Conservation (phyloP, 208 protist species). For the Angomonas deanei region DNA sequence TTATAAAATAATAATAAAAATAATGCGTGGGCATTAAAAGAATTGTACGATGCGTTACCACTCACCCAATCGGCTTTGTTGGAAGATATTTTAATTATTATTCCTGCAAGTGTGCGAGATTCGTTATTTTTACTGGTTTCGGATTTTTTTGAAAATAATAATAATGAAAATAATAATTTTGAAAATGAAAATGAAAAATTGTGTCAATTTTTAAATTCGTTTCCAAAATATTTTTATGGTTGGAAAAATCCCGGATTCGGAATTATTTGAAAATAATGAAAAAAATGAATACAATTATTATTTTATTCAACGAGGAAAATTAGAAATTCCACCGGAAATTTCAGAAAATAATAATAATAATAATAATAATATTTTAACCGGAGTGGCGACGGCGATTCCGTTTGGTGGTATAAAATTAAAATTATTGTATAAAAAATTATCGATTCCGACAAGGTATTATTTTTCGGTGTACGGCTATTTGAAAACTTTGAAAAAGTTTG, state of each 20-base stretch:
- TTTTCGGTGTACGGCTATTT: neutral
- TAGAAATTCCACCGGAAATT: neutral
- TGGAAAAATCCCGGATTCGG: neutral
- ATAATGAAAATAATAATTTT: constrained; percentile 1
- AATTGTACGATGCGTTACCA: neutral
- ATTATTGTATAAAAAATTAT: neutral
- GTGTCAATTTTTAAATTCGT: neutral
- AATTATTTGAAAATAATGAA: neutral
- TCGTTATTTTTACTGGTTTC: neutral
- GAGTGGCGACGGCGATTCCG: neutral
- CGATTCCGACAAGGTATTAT: neutral
- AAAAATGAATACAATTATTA: neutral
- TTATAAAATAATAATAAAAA: neutral
- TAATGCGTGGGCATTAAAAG: neutral
- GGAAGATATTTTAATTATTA: constrained; percentile 1
- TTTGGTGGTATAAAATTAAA: neutral
- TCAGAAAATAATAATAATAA: neutral
- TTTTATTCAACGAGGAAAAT: neutral
- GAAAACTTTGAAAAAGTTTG: neutral
- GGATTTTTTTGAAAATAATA: neutral
- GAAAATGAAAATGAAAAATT: neutral
- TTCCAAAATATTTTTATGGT: neutral
- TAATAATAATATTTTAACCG: neutral
- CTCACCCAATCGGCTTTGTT: neutral
- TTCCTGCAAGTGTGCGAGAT: neutral